Evolutionary conservation across 805 yeast species (phyloP), one percentile per base, ranked within the genome.

Genomic region (Schizosaccharomyces cryophilus): DNA sequence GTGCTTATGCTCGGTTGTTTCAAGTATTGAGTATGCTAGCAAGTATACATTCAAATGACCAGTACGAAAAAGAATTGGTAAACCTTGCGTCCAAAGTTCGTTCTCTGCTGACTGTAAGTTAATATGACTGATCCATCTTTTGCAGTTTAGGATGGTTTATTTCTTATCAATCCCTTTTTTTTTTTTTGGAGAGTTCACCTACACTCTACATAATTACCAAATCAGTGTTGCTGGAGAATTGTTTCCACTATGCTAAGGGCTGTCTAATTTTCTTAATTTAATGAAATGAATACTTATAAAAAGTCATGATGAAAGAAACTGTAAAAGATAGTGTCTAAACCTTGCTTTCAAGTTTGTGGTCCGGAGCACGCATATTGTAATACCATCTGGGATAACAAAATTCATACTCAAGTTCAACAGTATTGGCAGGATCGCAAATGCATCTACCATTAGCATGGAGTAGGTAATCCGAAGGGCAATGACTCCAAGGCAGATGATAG

Each of bases 401-500:
- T n/a, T 11, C 21, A 24, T n/a, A 24, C 26, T 19, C 13, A 45
- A 21, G 7, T 3, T 54, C 58, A 54, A 54, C 11, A 7, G 40
- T 54, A n/a, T 19, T 47, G 21, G 58, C 31, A n/a, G 40, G 58
- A 54, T 54, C 58, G 54, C 66, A 65, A 24, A 60, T 48, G 47
- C 66, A 65, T 35, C 65, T 60, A 42, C 66, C 66, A 11, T 62
- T 55, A 11, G 13, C 30, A 42, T 65, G 66, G 13, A 64, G 62
- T 6, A 40, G 61, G 15, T 58, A 62, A 54, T 65, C 66, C 51
- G 65, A 64, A 13, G 66, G 66, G 48, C 66, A 65, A 4, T 66
- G 65, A 26, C n/a, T 29, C 60, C 60, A 81, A 3, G 82, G 82
- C 54, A 70, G 75, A 67, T 80, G 83, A 70, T 64, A 77, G 72